A percentile compares a stretch with the other conserved stretches of the same genome.
Evolutionary conservation across 768 basidiomycete species (phyloP).

Genomic region (Rhizopogon salebrosus): DNA sequence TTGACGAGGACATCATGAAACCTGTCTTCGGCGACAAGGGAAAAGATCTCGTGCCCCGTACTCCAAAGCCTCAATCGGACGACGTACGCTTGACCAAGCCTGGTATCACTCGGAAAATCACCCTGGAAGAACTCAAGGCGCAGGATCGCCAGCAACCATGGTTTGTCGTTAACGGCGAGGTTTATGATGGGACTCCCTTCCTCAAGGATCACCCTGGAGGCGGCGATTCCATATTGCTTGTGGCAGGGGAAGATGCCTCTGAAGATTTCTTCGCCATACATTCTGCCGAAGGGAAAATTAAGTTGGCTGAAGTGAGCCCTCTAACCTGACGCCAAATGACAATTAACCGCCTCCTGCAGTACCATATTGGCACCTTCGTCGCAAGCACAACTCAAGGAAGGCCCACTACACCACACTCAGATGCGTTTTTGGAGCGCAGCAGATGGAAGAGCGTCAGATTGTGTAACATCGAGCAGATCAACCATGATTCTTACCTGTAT

Average conservation of each 20-base stretch:
- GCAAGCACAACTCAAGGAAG: neutral
- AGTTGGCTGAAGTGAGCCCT: constrained; percentile 35
- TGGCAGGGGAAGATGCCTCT: constrained; percentile 55
- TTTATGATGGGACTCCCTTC: constrained; percentile 49
- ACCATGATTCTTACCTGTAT: constrained; percentile 46
- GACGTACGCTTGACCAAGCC: constrained; percentile 41
- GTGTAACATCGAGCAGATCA: constrained; percentile 31
- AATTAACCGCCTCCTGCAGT: constrained; percentile 16
- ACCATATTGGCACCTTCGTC: constrained; percentile 47
- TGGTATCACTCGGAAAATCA: constrained; percentile 39
- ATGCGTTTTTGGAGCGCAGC: constrained; percentile 37
- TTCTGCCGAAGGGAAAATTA: constrained; percentile 41
- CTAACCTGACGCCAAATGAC: neutral
- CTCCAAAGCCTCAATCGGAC: neutral
- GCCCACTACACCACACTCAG: constrained; percentile 5
- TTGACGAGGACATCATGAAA: constrained; percentile 36
- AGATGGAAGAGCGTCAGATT: constrained; percentile 46
- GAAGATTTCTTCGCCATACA: constrained; percentile 66
- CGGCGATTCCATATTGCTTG: constrained; percentile 45
- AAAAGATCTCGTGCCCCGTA: neutral
- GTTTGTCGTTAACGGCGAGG: constrained; percentile 52
- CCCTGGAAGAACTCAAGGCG: constrained; percentile 35
- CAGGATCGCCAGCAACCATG: constrained; percentile 35
- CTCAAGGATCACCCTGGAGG: constrained; percentile 58
- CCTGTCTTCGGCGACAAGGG: constrained; percentile 31